Evolutionary conservation across 768 basidiomycete species (phyloP), one percentile per base, ranked within the genome.

Genomic region (Podaxis sp.): DNA sequence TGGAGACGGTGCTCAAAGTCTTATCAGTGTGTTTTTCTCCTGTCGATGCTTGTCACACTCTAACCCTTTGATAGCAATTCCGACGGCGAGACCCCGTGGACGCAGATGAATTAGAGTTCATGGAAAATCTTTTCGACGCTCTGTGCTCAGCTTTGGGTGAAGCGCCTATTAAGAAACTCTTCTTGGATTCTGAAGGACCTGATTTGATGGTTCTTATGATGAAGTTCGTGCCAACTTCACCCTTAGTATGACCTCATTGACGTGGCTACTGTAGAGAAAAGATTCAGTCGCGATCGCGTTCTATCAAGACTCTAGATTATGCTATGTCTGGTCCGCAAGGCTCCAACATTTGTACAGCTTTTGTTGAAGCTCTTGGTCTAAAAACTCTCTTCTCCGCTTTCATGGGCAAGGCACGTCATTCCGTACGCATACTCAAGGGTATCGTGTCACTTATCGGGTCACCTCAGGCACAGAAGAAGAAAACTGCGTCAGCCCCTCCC

Each of bases 161-260:
- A 73, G 80, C 87, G 13, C 79, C 87, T 52, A 86, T 90, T 72
- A 99, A 98, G 75, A 73, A 82, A 17, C 75, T 87, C 3, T 99
- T 99, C 76, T 76, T 95, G n/a, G 85, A 87, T 10, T 89, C 89
- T 20, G 97, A 99, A 74, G 97, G 97, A 1, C 87, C 95, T 13
- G 97, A 99, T 69, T 82, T 99, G 37, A 98, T 99, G 95, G 84
- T 97, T n/a, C 80, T 99, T 66, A 91, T 97, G 84, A 95, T 98
- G 90, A 96, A 91, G 95, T 96, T 67, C 50, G 87, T 77, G 30
- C 41, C 4, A 8, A n/a, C 7, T 17, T n/a, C 17, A 46, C 15
- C 17, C 7, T 46, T 6, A 46, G 15, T 30, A 33, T 13, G 17
- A 26, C 49, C 37, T 56, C 15, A 13, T 30, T 60, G 52, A 56